phyloP scores from a whole-genome alignment of 352 stramenopile genomes.

The Pythium pyrilobum region DNA sequence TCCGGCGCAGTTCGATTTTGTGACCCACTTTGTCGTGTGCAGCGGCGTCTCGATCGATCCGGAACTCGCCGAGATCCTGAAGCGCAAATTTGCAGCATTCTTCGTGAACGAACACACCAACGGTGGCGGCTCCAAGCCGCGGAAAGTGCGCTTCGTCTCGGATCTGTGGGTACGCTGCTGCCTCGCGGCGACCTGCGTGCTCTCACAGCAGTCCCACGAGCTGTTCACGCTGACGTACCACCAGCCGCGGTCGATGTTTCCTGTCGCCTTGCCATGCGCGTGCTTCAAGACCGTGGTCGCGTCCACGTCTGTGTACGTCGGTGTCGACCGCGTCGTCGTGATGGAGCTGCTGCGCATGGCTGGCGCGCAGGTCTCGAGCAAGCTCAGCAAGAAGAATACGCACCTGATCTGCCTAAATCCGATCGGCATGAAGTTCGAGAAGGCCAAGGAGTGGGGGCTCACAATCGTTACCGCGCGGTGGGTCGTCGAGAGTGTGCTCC shows the following conservation, averaged over 20 bases:
- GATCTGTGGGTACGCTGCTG: conserved; percentile 75
- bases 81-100: conserved; percentile 7
- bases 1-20: conserved; percentile 46
- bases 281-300: conserved; percentile 47
- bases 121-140: conserved; percentile 21
- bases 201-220: conserved; percentile 48
- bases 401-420: conserved; percentile 54
- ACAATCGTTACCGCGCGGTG: conserved; percentile 55
- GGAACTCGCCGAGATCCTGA: conserved; percentile 3
- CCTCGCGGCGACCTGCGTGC: conserved; percentile 33
- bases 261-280: conserved; percentile 30
- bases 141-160: conserved; percentile 31
- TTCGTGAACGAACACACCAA: conserved; percentile 8
- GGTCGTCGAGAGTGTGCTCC: conserved; percentile 58
- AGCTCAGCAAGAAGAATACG: conserved; percentile 52
- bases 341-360: conserved; percentile 47
- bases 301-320: conserved; percentile 56
- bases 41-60: conserved; percentile 30
- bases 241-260: conserved; percentile 41
- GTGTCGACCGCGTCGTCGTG: conserved; percentile 58
- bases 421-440: conserved; percentile 59
- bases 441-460: conserved; percentile 46
- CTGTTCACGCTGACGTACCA: conserved; percentile 36
- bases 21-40: conserved; percentile 64
- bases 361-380: conserved; percentile 43